Percentiles rank a stretch among this genome's conserved stretches.
Evolutionary conservation across 495 filamentous ascomycete genomes (phyloP).

Genomic region (Neurospora hispaniola): DNA sequence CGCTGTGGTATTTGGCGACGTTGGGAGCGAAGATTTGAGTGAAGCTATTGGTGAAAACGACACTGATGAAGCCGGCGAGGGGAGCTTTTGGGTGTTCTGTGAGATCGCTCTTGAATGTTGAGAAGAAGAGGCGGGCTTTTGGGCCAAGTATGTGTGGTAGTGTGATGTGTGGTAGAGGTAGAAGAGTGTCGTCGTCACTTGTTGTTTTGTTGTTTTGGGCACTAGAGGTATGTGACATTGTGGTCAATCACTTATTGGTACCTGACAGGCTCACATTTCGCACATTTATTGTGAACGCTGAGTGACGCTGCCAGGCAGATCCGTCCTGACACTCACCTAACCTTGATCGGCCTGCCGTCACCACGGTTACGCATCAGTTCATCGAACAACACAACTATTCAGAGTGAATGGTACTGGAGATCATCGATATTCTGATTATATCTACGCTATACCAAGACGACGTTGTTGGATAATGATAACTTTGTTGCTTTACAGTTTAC

Average conservation of each 20-base stretch:
- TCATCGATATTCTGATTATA: accelerated
- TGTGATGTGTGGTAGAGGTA: background rate
- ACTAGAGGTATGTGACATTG: background rate
- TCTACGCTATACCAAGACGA: background rate
- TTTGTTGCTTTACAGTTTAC: too few relatives aligned
- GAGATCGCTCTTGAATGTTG: too few relatives aligned
- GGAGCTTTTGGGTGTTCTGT: background rate
- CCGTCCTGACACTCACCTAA: background rate
- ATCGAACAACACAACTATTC: background rate
- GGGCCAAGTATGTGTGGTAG: background rate
- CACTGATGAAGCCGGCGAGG: background rate
- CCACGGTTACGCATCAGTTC: background rate
- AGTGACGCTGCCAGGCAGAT: too few relatives aligned
- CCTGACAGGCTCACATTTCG: background rate
- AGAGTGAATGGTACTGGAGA: background rate
- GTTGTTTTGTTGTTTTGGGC: background rate
- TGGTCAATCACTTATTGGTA: background rate
- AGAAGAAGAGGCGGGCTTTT: background rate
- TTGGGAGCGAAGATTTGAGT: background rate
- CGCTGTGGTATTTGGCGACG: background rate
- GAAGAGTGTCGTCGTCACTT: background rate
- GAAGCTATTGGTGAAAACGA: background rate
- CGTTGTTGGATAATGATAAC: background rate
- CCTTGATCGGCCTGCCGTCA: background rate
- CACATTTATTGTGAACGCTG: background rate